phyloP scores from a whole-genome alignment of 1,284 basidiomycete genomes.

The Mycena sp. region DNA sequence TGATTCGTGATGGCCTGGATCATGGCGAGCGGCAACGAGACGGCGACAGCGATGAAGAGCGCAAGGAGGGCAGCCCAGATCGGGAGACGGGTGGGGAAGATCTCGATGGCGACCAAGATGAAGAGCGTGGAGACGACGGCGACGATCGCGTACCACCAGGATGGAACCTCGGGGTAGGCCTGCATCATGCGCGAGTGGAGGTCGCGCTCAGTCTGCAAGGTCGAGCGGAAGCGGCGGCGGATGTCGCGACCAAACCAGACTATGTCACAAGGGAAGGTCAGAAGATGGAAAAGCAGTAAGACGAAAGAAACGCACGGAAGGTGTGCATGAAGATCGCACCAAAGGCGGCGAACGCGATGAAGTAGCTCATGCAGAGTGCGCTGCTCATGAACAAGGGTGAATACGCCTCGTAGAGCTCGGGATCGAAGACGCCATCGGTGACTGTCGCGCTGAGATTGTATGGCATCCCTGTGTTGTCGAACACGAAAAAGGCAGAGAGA shows the following conservation, averaged over 20 bases:
- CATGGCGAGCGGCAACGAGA: conserved; percentile 80
- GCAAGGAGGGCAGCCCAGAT: conserved; percentile 78
- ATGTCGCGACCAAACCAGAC: conserved; percentile 90
- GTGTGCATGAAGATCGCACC: conserved; percentile 84
- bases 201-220: conserved; percentile 79
- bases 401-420: conserved; percentile 21
- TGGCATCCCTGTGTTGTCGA: conserved; percentile 74
- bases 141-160: conserved; percentile 77
- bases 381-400: conserved; percentile 78
- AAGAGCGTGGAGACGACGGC: conserved; percentile 70
- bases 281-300: not conserved
- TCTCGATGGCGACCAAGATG: conserved; percentile 71
- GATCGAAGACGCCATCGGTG: conserved; percentile 13
- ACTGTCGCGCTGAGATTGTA: conserved; percentile 70
- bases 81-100: conserved; percentile 65
- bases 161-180: conserved; percentile 81
- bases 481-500: conserved; percentile 67
- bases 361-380: conserved; percentile 75
- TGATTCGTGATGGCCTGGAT: conserved; percentile 89
- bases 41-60: conserved; percentile 62
- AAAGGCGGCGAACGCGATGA: conserved; percentile 78
- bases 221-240: conserved; percentile 69
- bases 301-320: conserved; percentile 58
- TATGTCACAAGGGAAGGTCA: conserved; percentile 36
- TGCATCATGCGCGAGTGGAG: conserved; percentile 89